Evolutionary conservation across 1,139 yeast genomes (phyloP), one percentile per base, ranked within the genome.

Genomic region (Debaryomyces sp.): DNA sequence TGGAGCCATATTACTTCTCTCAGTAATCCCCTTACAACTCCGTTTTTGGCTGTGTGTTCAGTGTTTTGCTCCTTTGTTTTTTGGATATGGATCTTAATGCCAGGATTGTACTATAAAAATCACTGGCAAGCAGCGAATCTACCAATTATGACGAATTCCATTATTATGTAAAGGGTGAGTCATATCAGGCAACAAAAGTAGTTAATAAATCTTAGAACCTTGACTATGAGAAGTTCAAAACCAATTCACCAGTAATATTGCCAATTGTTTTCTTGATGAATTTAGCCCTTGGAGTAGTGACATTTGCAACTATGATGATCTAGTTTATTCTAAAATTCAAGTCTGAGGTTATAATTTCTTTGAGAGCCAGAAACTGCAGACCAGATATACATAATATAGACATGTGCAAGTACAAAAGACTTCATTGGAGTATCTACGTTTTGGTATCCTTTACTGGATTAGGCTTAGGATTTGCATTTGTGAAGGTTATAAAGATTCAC

Each of bases 111-210:
- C 51, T 63, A 61, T 58, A 40, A 40, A 24, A 50, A 54, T 40
- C 49, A 47, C 10, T 50, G 38, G 49, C 47, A 7, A 30, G 44
- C 27, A 47, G 60, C 37, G 3, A 53, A 18, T 32, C 60, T 8
- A 68, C 76, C n/a, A 2, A 27, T 9, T 13, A 45, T 6, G 55
- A 61, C 30, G 24, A 36, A 6, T 54, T 51, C 41, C 1, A 46
- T 1, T 80, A 61, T 54, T 83, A 80, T 58, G 68, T 80, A 44
- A 70, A 59, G 48, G 83, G 79, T 35, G 54, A 68, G 4, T 43
- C 58, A 1, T 84, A 78, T 61, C 66, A 79, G 43, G 80, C 77
- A 9, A 44, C 66, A 9, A 60, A 67, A 40, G 75, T 84, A 41
- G 65, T 82, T 41, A 61, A 72, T 46, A 49, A 59, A 17, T 63